Evolutionary conservation across 371 early-diverging fungal species (phyloP), one percentile per base, ranked within the genome.

Genomic region (Chytridiales sp.): DNA sequence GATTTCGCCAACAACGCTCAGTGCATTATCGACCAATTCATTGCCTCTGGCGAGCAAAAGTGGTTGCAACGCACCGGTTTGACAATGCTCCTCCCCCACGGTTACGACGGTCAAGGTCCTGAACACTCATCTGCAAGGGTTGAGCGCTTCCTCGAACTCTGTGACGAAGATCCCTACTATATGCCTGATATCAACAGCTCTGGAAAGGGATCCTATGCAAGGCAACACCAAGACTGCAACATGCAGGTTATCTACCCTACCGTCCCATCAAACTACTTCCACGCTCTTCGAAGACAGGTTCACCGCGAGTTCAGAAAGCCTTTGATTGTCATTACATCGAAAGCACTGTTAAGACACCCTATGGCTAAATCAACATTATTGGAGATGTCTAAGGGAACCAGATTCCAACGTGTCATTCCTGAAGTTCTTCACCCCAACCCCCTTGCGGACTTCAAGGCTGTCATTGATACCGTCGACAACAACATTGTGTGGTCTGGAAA

Each of bases 251-350:
- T 93, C 22, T 92, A 95, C 78, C 87, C 91, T 40, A 88, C 96
- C 30, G 94, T 95, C 9, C 98, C 98, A 6, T 86, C 91, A 59
- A 93, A 95, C 75, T 95, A 92, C 82, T 97, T 94, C 91, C 98
- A 97, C 67, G 92, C 79, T 4, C 79, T 97, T 64, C 86, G 98
- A 59, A 87, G 98, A 64, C 98, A 97, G 79, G 87, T 95, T 65
- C 85, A 89, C 80, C 90, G 98, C 66, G 92, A 95, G 68, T 97
- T 92, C 90, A 85, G 98, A 69, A 97, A 96, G 81, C 98, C 98
- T 29, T 63, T 96, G 71, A 83, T 97, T 59, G 79, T 89, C 48
- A 85, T 93, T 68, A 88, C 85, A 67, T 93, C 96, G 62, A 97
- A 97, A 82, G 80, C 87, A 59, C 81, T 97, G 69, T 87, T 97